Evolutionary conservation across 805 yeast genomes (phyloP).

Genomic region (Cyberlindnera maclurae): DNA sequence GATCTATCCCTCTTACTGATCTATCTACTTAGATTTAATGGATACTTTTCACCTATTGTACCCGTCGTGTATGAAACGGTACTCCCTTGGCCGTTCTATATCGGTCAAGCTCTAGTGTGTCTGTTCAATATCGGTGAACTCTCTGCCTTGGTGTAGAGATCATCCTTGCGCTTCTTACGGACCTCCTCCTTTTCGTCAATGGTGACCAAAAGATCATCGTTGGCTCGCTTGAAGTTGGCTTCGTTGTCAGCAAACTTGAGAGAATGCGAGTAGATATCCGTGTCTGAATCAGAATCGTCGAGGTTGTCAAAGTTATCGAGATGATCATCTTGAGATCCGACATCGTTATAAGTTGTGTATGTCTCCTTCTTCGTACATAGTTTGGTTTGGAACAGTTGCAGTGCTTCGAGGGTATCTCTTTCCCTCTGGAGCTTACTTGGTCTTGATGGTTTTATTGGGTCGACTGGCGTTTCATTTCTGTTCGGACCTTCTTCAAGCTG

Average conservation of each 20-base stretch:
- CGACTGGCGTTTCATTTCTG: not conserved
- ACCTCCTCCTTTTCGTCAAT: conserved; percentile 9
- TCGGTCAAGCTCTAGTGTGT: too few relatives aligned
- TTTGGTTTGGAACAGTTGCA: conserved; percentile 23
- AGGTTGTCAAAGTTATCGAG: conserved; percentile 20
- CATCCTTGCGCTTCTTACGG: conserved; percentile 8
- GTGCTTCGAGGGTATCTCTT: conserved; percentile 21
- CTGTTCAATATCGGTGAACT: too few relatives aligned
- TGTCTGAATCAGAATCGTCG: conserved; percentile 18
- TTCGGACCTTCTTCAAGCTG: conserved; percentile 1
- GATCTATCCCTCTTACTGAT: too few relatives aligned
- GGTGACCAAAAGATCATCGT: conserved; percentile 16
- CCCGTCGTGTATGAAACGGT: too few relatives aligned
- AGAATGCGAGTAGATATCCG: conserved; percentile 15
- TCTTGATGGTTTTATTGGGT: not conserved
- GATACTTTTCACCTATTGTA: too few relatives aligned
- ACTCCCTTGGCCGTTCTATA: too few relatives aligned
- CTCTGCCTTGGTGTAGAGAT: conserved; percentile 4
- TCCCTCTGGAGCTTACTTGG: conserved; percentile 18
- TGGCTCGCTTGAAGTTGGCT: conserved; percentile 7
- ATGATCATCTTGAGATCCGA: not conserved
- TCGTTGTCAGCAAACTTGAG: conserved; percentile 15
- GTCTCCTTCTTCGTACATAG: not conserved
- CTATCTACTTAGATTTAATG: too few relatives aligned
- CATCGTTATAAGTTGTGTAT: not conserved